phyloP scores from a whole-genome alignment of 2,329 filamentous ascomycete genomes.

The Sporothrix inflata region DNA sequence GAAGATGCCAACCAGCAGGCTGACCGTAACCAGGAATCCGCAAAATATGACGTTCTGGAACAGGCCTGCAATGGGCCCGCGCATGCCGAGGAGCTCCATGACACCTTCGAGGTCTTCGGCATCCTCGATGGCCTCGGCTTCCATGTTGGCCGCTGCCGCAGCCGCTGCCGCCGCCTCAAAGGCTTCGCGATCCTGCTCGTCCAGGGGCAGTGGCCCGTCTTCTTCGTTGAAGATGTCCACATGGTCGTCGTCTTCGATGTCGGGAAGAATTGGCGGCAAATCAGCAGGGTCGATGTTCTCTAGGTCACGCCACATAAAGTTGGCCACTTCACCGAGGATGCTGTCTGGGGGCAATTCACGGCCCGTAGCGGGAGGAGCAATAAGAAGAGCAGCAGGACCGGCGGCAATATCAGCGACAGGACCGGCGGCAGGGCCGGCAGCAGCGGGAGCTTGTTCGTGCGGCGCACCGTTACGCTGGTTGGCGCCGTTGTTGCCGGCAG shows the following conservation, averaged over 20 bases:
- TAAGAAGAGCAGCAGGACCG: background rate
- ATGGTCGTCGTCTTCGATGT: constrained; percentile 36
- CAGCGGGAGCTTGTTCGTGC: background rate
- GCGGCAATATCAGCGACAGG: background rate
- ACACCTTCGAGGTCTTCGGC: constrained; percentile 95
- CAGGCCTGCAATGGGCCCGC: constrained; percentile 84
- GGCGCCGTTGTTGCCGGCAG: background rate
- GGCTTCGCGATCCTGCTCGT: constrained; percentile 59
- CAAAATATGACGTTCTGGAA: constrained; percentile 97
- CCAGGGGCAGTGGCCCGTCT: constrained; percentile 41
- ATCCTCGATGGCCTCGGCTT: constrained; percentile 77
- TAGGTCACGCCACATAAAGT: constrained; percentile 66
- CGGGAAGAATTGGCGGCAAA: constrained; percentile 46
- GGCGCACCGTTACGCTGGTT: background rate
- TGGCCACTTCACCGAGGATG: constrained; percentile 51
- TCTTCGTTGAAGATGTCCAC: constrained; percentile 42
- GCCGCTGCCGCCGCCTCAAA: constrained; percentile 67
- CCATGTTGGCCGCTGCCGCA: constrained; percentile 68
- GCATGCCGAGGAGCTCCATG: constrained; percentile 94
- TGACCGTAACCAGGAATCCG: constrained; percentile 83
- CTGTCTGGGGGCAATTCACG: constrained; percentile 39
- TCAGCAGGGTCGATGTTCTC: constrained; percentile 60
- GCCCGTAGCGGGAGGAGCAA: background rate
- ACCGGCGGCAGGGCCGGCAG: too few species aligned
- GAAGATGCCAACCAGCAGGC: constrained; percentile 83